Evolutionary conservation across 257 asterid species (phyloP).

Genomic region (Ocimum tenuiflorum): DNA sequence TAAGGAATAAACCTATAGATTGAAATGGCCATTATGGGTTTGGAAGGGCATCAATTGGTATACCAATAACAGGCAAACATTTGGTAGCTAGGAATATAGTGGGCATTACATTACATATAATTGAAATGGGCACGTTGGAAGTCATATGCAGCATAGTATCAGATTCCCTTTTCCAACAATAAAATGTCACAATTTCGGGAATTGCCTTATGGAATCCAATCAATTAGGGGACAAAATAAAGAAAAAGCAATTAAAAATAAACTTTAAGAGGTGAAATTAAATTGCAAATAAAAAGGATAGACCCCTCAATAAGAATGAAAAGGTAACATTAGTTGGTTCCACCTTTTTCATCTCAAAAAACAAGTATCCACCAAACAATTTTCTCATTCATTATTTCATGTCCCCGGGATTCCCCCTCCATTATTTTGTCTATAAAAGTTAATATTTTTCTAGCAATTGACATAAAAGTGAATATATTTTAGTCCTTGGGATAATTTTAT

Average conservation of each 20-base stretch:
- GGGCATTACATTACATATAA: background rate
- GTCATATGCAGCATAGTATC: slow-evolving; percentile 19
- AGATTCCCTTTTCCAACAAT: slow-evolving; percentile 18
- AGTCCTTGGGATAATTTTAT: too few species aligned
- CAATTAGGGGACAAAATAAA: background rate
- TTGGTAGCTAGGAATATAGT: slow-evolving; percentile 12
- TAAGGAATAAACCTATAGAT: background rate
- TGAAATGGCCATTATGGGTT: background rate
- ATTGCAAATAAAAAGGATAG: too few species aligned
- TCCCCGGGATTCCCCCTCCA: slow-evolving; percentile 41
- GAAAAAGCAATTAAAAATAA: background rate
- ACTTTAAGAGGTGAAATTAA: background rate
- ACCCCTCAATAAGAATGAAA: slow-evolving; percentile 13
- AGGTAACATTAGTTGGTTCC: slow-evolving; percentile 24
- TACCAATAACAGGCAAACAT: slow-evolving; percentile 5
- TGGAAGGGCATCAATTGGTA: background rate
- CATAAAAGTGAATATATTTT: background rate
- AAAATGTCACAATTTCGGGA: background rate
- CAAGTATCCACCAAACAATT: slow-evolving; percentile 21
- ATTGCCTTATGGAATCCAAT: slow-evolving; percentile 25
- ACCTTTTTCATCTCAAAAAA: slow-evolving; percentile 12
- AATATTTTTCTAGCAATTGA: slow-evolving; percentile 22
- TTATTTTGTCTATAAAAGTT: slow-evolving; percentile 33
- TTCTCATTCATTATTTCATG: slow-evolving; percentile 28
- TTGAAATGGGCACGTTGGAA: background rate